Conservation (phyloP, 305 asterid genomes). For the Euphrasia arctica region DNA sequence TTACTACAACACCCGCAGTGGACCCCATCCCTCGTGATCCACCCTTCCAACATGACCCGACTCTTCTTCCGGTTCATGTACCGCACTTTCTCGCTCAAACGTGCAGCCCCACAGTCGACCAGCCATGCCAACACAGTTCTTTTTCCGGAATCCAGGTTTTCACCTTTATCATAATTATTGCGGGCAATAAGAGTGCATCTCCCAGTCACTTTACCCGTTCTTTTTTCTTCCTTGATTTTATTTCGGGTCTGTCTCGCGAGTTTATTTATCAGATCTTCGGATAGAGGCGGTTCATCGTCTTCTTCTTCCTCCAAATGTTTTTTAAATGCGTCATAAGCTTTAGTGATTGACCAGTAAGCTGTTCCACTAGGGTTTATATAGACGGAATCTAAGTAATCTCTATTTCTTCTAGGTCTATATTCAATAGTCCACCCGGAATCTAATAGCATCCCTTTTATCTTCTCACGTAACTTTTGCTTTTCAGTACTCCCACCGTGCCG, state of each 20-base stretch:
- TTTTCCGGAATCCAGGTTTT: slow-evolving; percentile 63
- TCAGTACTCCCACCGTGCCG: slow-evolving; percentile 87
- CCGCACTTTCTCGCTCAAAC: slow-evolving; percentile 75
- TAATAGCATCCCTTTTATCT: slow-evolving; percentile 74
- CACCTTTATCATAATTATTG: slow-evolving; percentile 49
- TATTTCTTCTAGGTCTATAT: slow-evolving; percentile 85
- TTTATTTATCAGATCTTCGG: slow-evolving; percentile 79
- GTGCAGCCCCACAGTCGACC: slow-evolving; percentile 68
- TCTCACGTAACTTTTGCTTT: slow-evolving; percentile 85
- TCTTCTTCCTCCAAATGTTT: slow-evolving; percentile 66
- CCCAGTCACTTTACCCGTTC: slow-evolving; percentile 65
- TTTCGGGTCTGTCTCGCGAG: slow-evolving; percentile 89
- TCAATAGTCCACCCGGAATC: slow-evolving; percentile 94
- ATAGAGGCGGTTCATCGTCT: slow-evolving; percentile 44
- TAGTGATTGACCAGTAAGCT: slow-evolving; percentile 93
- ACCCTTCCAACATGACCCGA: slow-evolving; percentile 84
- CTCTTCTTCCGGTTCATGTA: slow-evolving; percentile 81
- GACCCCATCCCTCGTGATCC: slow-evolving; percentile 93
- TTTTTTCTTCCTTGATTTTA: slow-evolving; percentile 72
- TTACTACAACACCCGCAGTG: slow-evolving; percentile 99
- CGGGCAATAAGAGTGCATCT: slow-evolving; percentile 90
- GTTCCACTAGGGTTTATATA: slow-evolving; percentile 91
- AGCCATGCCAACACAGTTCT: slow-evolving; percentile 88
- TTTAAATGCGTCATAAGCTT: slow-evolving; percentile 93
- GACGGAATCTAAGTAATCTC: slow-evolving; percentile 92